These are phyloP conservation scores for Entomortierella lignicola DNA, from an alignment of 192 early-diverging fungal genomes.

Conservation along the genomic window DNA sequence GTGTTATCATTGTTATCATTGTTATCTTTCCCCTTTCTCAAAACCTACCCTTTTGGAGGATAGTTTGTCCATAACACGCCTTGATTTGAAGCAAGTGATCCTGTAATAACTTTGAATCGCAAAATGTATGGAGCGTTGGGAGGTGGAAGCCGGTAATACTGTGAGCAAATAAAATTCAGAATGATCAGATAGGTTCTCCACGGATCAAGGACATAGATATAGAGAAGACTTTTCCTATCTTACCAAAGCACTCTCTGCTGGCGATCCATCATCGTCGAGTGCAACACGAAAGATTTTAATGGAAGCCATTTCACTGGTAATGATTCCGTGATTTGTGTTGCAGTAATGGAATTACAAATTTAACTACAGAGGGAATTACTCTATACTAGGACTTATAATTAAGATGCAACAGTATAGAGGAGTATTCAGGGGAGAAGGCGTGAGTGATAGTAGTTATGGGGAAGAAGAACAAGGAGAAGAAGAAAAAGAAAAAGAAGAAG, in stretches of 20 bases:
- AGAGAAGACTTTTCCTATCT: too few species aligned
- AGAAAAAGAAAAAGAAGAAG: too few species aligned
- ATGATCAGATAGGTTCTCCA: too few species aligned
- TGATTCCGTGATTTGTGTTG: not conserved
- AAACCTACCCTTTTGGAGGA: constrained; percentile 75
- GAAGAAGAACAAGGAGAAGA: too few species aligned
- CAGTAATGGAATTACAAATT: not conserved
- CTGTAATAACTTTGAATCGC: constrained; percentile 84
- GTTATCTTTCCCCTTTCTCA: not conserved
- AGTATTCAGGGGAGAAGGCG: too few species aligned
- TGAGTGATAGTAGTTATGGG: too few species aligned
- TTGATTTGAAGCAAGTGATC: constrained; percentile 77
- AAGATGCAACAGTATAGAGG: too few species aligned
- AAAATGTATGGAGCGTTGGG: constrained; percentile 74
- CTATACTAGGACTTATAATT: too few species aligned
- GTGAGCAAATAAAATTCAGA: not conserved
- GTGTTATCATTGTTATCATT: too few species aligned
- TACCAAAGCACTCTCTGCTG: constrained; percentile 43
- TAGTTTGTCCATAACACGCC: constrained; percentile 90
- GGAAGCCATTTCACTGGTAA: not conserved
- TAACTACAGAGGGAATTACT: not conserved
- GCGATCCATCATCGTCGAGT: constrained; percentile 57
- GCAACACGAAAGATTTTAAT: constrained; percentile 42
- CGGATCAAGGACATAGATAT: too few species aligned
- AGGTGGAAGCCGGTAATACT: constrained; percentile 85